Percentiles rank a stretch among this genome's conserved stretches.
These are phyloP conservation scores for Blakeslea trispora DNA, from an alignment of 371 early-diverging fungal genomes.

Conservation along the genomic window DNA sequence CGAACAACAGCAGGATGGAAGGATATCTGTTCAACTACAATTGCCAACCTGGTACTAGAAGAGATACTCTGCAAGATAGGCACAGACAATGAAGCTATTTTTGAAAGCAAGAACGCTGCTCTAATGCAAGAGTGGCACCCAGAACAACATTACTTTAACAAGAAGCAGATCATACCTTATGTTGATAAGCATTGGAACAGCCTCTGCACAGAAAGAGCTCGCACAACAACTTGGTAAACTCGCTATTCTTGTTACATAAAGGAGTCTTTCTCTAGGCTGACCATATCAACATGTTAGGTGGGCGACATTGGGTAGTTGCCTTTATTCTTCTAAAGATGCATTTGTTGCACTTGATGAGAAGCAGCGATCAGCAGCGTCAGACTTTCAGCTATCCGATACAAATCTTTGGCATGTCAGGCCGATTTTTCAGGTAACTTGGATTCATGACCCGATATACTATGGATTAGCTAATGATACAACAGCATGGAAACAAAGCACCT, in stretches of 20 bases:
- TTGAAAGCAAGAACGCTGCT: slow-evolving; percentile 56
- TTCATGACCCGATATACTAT: no score
- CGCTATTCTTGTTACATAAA: background rate
- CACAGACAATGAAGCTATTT: slow-evolving; percentile 37
- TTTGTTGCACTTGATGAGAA: slow-evolving; percentile 64
- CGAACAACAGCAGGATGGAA: slow-evolving; percentile 73
- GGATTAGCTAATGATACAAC: no score
- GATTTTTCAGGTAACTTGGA: slow-evolving; percentile 37
- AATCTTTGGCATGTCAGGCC: slow-evolving; percentile 70
- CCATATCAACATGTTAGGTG: slow-evolving; percentile 37
- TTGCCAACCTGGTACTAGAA: slow-evolving; percentile 66
- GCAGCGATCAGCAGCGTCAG: slow-evolving; percentile 66
- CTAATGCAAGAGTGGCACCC: slow-evolving; percentile 56
- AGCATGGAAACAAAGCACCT: slow-evolving; percentile 16
- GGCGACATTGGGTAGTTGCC: slow-evolving; percentile 67
- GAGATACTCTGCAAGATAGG: slow-evolving; percentile 46
- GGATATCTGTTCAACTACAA: slow-evolving; percentile 66
- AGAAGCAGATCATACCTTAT: slow-evolving; percentile 68
- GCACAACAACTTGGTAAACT: slow-evolving; percentile 64
- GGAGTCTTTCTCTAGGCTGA: no score
- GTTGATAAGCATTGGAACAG: slow-evolving; percentile 72
- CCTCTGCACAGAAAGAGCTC: slow-evolving; percentile 65
- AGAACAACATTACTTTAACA: slow-evolving; percentile 65
- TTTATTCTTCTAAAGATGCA: slow-evolving; percentile 65
- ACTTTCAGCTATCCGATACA: slow-evolving; percentile 62